Percentiles rank a stretch among this genome's conserved stretches.
Conservation (phyloP, 208 protist species). For the Wallacemonas sp. region DNA sequence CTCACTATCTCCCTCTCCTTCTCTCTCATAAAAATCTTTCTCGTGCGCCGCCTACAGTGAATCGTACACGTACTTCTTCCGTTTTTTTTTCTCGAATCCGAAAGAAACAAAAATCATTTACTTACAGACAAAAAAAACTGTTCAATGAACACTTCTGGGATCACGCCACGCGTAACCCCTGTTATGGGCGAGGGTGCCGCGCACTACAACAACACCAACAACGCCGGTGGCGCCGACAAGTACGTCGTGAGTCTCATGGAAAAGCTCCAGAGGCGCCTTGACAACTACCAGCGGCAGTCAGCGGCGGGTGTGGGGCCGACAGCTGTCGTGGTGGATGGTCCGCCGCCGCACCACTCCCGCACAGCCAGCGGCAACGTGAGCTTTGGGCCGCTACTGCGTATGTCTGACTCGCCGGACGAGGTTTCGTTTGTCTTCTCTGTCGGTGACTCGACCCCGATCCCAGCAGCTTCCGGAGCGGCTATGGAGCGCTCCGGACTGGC, state of each 20-base stretch:
- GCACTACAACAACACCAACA: slow-evolving; percentile 5
- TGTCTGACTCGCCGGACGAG: not conserved
- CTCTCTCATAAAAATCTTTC: not conserved
- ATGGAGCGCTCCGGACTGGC: not conserved
- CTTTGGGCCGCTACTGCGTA: not conserved
- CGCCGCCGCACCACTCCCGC: slow-evolving; percentile 4
- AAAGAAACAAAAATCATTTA: not conserved
- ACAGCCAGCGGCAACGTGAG: slow-evolving; percentile 2
- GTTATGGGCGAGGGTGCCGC: not conserved
- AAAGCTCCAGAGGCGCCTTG: slow-evolving; percentile 13
- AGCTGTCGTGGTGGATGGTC: no score
- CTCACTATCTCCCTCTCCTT: not conserved
- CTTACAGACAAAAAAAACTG: not conserved
- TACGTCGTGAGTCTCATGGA: slow-evolving; percentile 3
- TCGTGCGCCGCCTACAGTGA: no score
- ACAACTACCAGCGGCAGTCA: slow-evolving; percentile 1
- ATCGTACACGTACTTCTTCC: no score
- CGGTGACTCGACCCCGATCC: not conserved
- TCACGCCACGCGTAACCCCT: not conserved
- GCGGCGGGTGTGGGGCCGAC: not conserved
- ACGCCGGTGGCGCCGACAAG: not conserved
- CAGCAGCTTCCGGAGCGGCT: not conserved
- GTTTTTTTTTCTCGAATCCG: not conserved
- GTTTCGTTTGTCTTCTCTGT: slow-evolving; percentile 12
- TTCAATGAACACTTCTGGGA: not conserved